phyloP scores from a whole-genome alignment of 78 protist genomes.

The Dictyostelium firmibasis region DNA sequence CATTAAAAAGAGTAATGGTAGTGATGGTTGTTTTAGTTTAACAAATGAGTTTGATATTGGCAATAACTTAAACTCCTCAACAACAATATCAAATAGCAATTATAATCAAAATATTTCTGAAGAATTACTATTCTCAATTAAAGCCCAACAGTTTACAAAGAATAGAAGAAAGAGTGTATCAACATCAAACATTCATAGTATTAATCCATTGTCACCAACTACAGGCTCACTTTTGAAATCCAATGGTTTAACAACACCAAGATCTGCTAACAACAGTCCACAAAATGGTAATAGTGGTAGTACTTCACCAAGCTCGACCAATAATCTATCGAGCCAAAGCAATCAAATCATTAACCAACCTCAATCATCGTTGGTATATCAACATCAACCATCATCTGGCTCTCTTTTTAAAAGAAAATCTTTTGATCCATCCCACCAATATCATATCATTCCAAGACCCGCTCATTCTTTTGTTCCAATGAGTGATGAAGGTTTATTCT shows the following conservation, averaged over 20 bases:
- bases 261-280: background rate
- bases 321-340: background rate
- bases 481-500: conserved; percentile 53
- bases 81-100: background rate
- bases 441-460: background rate
- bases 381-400: background rate
- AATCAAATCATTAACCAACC: background rate
- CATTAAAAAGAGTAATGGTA: background rate
- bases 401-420: conserved; percentile 29
- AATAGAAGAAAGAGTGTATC: conserved; percentile 58
- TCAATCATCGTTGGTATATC: background rate
- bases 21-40: background rate
- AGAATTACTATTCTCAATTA: background rate
- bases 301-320: background rate
- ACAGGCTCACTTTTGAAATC: background rate
- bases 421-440: background rate
- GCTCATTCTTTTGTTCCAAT: conserved; percentile 33
- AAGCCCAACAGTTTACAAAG: background rate
- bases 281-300: conserved; percentile 1
- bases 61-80: background rate
- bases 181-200: conserved; percentile 22
- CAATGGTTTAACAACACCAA: background rate
- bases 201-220: conserved; percentile 12
- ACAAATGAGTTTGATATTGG: background rate
- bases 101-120: background rate